Conservation (phyloP, 176 grass and related monocot species). For the Coix lacrymajobi region DNA sequence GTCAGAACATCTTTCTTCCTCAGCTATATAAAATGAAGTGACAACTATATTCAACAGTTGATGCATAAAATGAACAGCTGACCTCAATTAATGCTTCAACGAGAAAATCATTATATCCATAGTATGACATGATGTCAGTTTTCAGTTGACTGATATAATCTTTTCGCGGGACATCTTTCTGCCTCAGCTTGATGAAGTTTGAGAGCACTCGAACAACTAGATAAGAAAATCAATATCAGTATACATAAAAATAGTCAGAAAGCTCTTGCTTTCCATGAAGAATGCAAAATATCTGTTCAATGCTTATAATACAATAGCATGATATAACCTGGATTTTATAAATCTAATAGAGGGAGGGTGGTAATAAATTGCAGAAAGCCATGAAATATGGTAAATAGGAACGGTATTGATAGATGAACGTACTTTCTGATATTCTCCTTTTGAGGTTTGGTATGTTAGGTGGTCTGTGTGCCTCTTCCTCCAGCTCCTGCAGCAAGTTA, state of each 20-base stretch:
- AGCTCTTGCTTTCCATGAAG: not conserved
- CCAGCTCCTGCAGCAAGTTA: conserved; percentile 52
- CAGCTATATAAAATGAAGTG: not conserved
- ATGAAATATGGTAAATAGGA: not conserved
- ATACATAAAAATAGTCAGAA: conserved; percentile 15
- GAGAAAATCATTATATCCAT: conserved; percentile 95
- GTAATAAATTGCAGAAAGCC: not conserved
- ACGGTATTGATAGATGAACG: conserved; percentile 16
- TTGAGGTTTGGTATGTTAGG: conserved; percentile 85
- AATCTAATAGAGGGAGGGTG: not conserved
- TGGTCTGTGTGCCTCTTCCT: conserved; percentile 68
- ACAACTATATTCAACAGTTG: not conserved
- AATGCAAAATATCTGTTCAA: not conserved
- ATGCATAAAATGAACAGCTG: conserved; percentile 25
- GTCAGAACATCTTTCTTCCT: no score
- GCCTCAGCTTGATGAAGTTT: conserved; percentile 78
- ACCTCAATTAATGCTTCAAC: conserved; percentile 82
- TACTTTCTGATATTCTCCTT: conserved; percentile 92
- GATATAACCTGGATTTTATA: not conserved
- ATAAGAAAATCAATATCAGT: conserved; percentile 33
- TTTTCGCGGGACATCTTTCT: conserved; percentile 73
- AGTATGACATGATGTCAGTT: conserved; percentile 82
- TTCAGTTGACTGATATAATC: conserved; percentile 86
- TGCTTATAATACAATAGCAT: not conserved
- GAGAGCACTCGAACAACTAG: conserved; percentile 91